Conservation (phyloP, 768 basidiomycete species). For the Trametes cingulata region DNA sequence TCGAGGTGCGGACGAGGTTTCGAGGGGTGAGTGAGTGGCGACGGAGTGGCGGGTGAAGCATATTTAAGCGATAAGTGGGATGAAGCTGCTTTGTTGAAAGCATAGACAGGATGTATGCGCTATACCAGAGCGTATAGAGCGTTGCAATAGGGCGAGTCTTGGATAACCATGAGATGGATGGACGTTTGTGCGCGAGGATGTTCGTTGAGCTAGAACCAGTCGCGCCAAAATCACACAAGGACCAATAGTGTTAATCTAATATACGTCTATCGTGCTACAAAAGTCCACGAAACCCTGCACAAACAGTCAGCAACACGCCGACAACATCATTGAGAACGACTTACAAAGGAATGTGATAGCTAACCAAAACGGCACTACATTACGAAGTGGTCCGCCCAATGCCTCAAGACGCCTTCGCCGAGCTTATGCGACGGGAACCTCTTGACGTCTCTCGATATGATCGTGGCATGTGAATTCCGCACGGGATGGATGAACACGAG, state of each 20-base stretch:
- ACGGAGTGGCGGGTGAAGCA: not conserved
- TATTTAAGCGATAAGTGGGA: not conserved
- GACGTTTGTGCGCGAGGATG: no score
- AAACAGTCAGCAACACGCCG: no score
- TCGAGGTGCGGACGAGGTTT: not conserved
- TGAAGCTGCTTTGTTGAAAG: no score
- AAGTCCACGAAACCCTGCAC: no score
- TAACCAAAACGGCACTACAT: constrained; percentile 30
- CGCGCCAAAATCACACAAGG: no score
- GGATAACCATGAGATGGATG: no score
- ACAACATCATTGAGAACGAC: not conserved
- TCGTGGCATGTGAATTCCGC: constrained; percentile 68
- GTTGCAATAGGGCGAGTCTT: no score
- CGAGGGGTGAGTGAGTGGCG: not conserved
- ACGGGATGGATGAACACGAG: constrained; percentile 61
- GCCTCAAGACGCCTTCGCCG: constrained; percentile 67
- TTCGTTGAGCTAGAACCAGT: no score
- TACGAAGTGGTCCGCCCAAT: constrained; percentile 69
- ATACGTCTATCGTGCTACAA: no score
- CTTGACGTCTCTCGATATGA: constrained; percentile 68
- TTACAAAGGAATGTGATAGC: not conserved
- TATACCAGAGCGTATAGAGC: no score
- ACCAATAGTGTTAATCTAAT: no score
- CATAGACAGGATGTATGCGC: no score
- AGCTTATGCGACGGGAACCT: constrained; percentile 55